These are phyloP conservation scores for Vaccinium darrowii DNA, from an alignment of 148 eudicot species.

Conservation along the genomic window DNA sequence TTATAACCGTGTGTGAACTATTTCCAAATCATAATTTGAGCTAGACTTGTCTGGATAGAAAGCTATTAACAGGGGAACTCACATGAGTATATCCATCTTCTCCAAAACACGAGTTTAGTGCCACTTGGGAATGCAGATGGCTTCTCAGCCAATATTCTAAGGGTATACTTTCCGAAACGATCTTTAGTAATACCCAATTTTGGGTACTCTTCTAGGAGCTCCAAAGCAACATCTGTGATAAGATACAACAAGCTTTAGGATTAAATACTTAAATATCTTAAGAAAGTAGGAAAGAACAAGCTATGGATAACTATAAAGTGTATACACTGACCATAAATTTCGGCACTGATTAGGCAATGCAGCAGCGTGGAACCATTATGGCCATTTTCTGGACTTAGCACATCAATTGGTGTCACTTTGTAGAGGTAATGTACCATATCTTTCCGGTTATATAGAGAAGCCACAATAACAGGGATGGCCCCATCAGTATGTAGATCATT, in stretches of 20 bases:
- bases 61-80: neutral
- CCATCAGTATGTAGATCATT: neutral
- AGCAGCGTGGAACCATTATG: neutral
- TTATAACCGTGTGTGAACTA: neutral
- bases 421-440: neutral
- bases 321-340: neutral
- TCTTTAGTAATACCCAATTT: constrained; percentile 2
- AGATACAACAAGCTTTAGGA: neutral
- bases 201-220: neutral
- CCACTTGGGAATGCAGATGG: constrained; percentile 3
- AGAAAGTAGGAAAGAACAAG: neutral
- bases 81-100: constrained; percentile 3
- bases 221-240: neutral
- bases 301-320: neutral
- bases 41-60: neutral
- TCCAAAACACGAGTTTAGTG: neutral
- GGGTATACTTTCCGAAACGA: neutral
- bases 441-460: neutral
- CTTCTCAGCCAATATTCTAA: neutral
- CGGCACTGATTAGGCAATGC: constrained; percentile 3
- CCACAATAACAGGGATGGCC: neutral
- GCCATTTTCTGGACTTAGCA: neutral
- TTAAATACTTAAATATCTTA: neutral
- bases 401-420: neutral
- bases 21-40: neutral